phyloP scores from a whole-genome alignment of 1,139 yeast genomes.

The Geotrichum candidum region DNA sequence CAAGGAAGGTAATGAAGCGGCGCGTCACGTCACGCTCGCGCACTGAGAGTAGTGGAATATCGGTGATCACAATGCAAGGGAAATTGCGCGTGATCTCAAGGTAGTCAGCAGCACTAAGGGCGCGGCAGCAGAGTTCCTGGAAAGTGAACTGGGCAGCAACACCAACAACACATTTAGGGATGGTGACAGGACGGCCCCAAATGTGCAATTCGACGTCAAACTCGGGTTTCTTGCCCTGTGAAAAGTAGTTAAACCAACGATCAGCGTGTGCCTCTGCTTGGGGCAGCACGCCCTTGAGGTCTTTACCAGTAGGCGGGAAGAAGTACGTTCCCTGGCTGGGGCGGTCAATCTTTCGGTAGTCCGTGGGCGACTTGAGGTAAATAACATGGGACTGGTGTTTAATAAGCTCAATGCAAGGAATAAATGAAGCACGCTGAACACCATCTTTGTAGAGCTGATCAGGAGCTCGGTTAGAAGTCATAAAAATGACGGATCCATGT shows the following conservation, averaged over 20 bases:
- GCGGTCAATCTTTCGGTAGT: slow-evolving; percentile 81
- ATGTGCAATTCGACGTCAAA: slow-evolving; percentile 46
- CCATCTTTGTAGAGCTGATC: slow-evolving; percentile 90
- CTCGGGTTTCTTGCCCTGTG: slow-evolving; percentile 45
- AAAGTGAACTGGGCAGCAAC: slow-evolving; percentile 87
- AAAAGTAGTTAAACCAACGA: slow-evolving; percentile 74
- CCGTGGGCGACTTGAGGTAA: slow-evolving; percentile 83
- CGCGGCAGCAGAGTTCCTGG: slow-evolving; percentile 75
- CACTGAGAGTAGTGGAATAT: slow-evolving; percentile 78
- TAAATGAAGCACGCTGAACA: slow-evolving; percentile 80
- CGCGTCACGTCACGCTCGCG: slow-evolving; percentile 78
- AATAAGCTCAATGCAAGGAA: slow-evolving; percentile 83
- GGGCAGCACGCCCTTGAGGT: slow-evolving; percentile 44
- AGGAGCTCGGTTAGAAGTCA: slow-evolving; percentile 93
- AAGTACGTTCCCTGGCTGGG: slow-evolving; percentile 80
- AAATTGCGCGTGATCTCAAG: slow-evolving; percentile 73
- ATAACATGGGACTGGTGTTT: slow-evolving; percentile 71
- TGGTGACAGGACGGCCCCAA: slow-evolving; percentile 81
- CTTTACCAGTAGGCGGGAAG: slow-evolving; percentile 50
- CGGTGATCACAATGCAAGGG: slow-evolving; percentile 76
- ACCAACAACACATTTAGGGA: slow-evolving; percentile 73
- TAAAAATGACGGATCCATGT: slow-evolving; percentile 80
- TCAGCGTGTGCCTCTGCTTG: slow-evolving; percentile 59
- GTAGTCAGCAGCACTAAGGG: slow-evolving; percentile 94
- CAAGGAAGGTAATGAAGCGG: slow-evolving; percentile 86